These are phyloP conservation scores for Leccinum idahoense DNA, from an alignment of 1,284 basidiomycete genomes.

Conservation along the genomic window DNA sequence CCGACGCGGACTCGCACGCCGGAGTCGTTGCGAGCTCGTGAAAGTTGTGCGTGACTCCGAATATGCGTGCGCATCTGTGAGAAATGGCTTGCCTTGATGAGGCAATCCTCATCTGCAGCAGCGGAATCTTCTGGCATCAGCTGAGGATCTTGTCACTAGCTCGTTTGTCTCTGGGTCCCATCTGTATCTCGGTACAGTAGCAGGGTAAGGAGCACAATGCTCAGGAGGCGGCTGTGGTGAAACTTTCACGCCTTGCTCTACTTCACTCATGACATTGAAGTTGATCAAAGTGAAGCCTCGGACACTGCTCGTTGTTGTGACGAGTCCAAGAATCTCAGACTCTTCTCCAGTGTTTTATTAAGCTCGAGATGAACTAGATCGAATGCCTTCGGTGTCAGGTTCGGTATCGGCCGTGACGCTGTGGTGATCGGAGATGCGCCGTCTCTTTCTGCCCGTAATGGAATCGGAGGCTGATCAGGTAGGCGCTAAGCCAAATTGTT, in stretches of 20 bases:
- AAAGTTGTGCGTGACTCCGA: no score
- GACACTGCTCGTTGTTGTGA: neutral
- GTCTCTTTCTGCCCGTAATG: neutral
- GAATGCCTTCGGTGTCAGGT: neutral
- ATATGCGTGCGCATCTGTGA: no score
- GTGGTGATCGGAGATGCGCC: neutral
- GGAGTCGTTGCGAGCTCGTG: no score
- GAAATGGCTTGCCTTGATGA: no score
- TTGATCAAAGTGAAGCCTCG: neutral
- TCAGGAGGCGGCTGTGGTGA: neutral
- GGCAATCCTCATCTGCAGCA: neutral
- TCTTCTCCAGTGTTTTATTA: neutral
- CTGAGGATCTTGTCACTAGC: neutral
- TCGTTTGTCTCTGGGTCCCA: conserved; percentile 4
- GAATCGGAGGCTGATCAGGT: conserved; percentile 23
- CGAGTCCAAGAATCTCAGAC: neutral
- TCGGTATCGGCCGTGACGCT: neutral
- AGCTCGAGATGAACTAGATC: neutral
- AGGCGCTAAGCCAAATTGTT: conserved; percentile 15
- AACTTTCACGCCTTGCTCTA: neutral
- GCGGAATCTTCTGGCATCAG: neutral
- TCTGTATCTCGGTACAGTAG: conserved; percentile 8
- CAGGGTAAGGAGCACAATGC: neutral
- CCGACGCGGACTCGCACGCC: no score
- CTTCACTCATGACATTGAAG: neutral